Conservation (phyloP, 768 basidiomycete species). For the Pulveroboletus sp. region DNA sequence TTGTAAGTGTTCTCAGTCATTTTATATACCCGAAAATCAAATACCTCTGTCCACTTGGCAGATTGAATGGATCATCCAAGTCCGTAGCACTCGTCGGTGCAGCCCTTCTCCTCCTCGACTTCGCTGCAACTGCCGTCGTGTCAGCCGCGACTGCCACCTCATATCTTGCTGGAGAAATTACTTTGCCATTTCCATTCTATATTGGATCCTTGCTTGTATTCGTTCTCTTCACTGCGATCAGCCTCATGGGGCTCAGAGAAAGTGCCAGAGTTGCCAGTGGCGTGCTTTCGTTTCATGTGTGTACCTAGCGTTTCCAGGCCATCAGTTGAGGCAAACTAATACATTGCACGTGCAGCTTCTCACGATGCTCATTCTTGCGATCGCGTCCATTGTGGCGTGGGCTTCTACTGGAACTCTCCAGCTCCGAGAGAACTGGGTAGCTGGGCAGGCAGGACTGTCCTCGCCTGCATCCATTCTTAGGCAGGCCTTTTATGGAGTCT, state of each 20-base stretch:
- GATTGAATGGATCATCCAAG: slow-evolving; percentile 64
- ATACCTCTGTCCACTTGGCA: slow-evolving; percentile 17
- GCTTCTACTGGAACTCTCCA: slow-evolving; percentile 43
- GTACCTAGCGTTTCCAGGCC: slow-evolving; percentile 13
- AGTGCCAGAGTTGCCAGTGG: slow-evolving; percentile 58
- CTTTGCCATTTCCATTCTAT: slow-evolving; percentile 54
- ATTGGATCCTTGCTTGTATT: slow-evolving; percentile 55
- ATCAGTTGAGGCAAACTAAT: neutral
- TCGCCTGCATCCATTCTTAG: slow-evolving; percentile 33
- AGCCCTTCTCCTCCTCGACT: slow-evolving; percentile 67
- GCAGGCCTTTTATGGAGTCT: slow-evolving; percentile 64
- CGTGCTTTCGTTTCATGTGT: slow-evolving; percentile 59
- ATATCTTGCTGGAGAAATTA: slow-evolving; percentile 64
- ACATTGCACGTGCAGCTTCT: slow-evolving; percentile 35
- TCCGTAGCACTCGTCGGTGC: slow-evolving; percentile 62
- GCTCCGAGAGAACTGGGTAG: slow-evolving; percentile 55
- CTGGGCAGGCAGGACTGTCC: slow-evolving; percentile 28
- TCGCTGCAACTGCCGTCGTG: slow-evolving; percentile 63
- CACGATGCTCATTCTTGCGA: slow-evolving; percentile 54
- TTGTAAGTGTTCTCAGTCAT: slow-evolving; percentile 38
- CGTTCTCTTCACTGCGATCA: slow-evolving; percentile 49
- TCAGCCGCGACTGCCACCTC: slow-evolving; percentile 71
- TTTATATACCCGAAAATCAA: neutral
- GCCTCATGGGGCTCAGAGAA: slow-evolving; percentile 59
- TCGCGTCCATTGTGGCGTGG: slow-evolving; percentile 53